Evolutionary conservation across 768 basidiomycete species (phyloP), one percentile per base, ranked within the genome.

Genomic region (Panaeolus cyanescens): DNA sequence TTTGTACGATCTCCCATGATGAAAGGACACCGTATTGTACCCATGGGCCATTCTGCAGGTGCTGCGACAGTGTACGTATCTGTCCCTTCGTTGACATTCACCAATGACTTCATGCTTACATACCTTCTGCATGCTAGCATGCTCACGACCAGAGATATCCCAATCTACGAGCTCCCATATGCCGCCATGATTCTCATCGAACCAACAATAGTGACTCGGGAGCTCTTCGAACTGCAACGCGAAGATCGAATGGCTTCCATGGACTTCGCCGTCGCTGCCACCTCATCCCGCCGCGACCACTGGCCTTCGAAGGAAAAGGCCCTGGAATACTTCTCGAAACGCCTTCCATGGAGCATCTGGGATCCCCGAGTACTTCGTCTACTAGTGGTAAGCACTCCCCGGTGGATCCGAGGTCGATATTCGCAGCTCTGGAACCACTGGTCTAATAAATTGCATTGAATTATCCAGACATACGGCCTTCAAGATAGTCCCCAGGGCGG

Each of bases 301-400:
- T 86, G 83, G 83, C 58, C 64, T 1, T 79, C 74, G 15, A 70
- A 72, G 28, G 74, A 78, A 28, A 75, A 75, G 15, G 85, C 83
- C 1, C 74, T 74, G 15, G 55, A 63, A 31, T 83, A 80, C 69
- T 79, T 83, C 53, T 68, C 62, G n/a, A 75, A 76, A 42, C 73
- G 79, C 10, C 64, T 73, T 45, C 83, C 83, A 0, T 85, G 83
- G 82, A 76, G 69, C 33, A 64, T 63, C 6, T 85, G 81, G 81
- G 80, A 85, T 65, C 68, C 71, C 2, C 72, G 78, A 4, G 75
- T 78, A 1, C 56, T 83, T 17, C 70, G 65, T 5, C 56, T 78
- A n/a, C 66, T 82, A 32, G 71, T 71, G 9, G 83, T 80, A 62
- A 58, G 79, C 74, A 34, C 39, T 5, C 5, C 54, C n/a, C 33